Evolutionary conservation across 2,329 filamentous ascomycete genomes (phyloP).

Genomic region (Fusarium sp.): DNA sequence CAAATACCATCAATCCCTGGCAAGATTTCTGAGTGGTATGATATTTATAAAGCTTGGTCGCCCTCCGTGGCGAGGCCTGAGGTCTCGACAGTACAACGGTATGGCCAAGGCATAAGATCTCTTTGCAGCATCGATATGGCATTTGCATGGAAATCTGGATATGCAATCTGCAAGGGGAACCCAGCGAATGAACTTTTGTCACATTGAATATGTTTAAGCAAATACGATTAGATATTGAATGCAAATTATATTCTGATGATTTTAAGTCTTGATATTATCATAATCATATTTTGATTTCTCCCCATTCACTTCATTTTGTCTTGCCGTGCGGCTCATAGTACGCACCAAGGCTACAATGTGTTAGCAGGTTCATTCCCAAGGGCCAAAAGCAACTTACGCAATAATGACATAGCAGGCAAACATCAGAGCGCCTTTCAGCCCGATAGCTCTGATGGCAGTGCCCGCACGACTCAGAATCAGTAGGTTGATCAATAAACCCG

Average conservation of each 20-base stretch:
- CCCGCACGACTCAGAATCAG: conserved; percentile 78
- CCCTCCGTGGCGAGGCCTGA: background rate
- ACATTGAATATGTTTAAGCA: too few species aligned
- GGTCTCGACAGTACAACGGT: background rate
- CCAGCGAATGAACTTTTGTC: too few species aligned
- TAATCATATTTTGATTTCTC: background rate
- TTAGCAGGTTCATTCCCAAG: background rate
- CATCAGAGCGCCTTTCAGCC: conserved; percentile 65
- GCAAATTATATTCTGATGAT: background rate
- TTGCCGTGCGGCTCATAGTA: conserved; percentile 28
- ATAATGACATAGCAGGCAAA: conserved; percentile 66
- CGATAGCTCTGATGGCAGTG: conserved; percentile 67
- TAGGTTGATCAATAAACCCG: conserved; percentile 78
- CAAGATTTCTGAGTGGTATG: background rate
- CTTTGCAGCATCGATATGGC: background rate
- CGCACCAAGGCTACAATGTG: conserved; percentile 6
- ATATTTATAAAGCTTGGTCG: background rate
- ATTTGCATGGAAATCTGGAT: background rate
- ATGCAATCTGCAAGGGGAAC: background rate
- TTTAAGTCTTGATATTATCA: conserved; percentile 23
- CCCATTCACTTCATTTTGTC: conserved; percentile 1
- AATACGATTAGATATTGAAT: too few species aligned
- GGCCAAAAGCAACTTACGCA: conserved; percentile 36
- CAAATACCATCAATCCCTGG: background rate
- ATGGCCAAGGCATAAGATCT: background rate